A percentile compares a stretch with the other conserved stretches of the same genome.
These are phyloP conservation scores for Pleurotus giganteus DNA, from an alignment of 768 basidiomycete species.

Conservation along the genomic window DNA sequence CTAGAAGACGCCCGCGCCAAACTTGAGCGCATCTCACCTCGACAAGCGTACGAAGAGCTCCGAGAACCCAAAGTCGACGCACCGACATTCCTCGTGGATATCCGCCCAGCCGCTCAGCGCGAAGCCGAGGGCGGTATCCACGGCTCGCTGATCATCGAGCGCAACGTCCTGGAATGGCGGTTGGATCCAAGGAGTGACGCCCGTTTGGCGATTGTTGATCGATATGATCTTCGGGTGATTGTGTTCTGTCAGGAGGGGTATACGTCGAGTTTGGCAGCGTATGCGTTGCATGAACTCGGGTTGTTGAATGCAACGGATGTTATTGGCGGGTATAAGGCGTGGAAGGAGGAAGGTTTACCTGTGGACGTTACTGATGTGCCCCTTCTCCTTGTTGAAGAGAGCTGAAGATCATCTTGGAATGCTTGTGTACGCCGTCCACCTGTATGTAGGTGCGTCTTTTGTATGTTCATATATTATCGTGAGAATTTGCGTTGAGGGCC, in stretches of 20 bases:
- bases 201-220: slow-evolving; percentile 63
- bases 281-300: slow-evolving; percentile 66
- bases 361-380: slow-evolving; percentile 30
- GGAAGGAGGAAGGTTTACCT: slow-evolving; percentile 69
- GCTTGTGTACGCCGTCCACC: too few relatives aligned
- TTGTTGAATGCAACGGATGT: slow-evolving; percentile 76
- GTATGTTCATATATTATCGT: too few relatives aligned
- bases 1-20: slow-evolving; percentile 58
- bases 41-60: slow-evolving; percentile 60
- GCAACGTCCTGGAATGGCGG: slow-evolving; percentile 78
- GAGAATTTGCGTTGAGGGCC: too few relatives aligned
- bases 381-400: slow-evolving; percentile 10
- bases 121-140: slow-evolving; percentile 54
- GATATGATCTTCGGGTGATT: slow-evolving; percentile 74
- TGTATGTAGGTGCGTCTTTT: too few relatives aligned
- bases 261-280: slow-evolving; percentile 71
- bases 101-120: slow-evolving; percentile 64
- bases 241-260: slow-evolving; percentile 75
- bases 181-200: slow-evolving; percentile 68
- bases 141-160: slow-evolving; percentile 71
- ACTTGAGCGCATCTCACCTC: slow-evolving; percentile 61
- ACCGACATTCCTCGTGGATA: slow-evolving; percentile 76
- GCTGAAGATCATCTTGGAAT: not conserved
- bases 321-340: slow-evolving; percentile 70
- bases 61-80: slow-evolving; percentile 48